These are phyloP conservation scores for Stipa capillata DNA, from an alignment of 176 grass and related monocot genomes.

Conservation along the genomic window DNA sequence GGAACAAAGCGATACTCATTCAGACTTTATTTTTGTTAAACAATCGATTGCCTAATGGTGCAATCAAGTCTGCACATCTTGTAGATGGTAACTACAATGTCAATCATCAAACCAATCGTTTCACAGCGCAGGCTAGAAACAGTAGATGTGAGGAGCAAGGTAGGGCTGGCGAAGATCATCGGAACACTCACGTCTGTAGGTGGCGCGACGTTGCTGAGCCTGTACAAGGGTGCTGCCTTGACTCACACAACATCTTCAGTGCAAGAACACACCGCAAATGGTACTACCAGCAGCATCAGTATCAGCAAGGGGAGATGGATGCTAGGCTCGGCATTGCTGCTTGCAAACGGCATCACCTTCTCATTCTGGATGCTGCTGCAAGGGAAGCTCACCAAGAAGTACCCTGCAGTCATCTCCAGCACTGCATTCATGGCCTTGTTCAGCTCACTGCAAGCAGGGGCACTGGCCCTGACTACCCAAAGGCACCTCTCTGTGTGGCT, in stretches of 20 bases:
- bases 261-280: not conserved
- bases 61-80: not conserved
- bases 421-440: slow-evolving; percentile 56
- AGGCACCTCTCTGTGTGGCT: slow-evolving; percentile 43
- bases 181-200: slow-evolving; percentile 38
- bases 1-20: not conserved
- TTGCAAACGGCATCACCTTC: slow-evolving; percentile 34
- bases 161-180: slow-evolving; percentile 37
- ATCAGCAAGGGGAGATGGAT: slow-evolving; percentile 33
- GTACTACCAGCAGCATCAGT: not conserved
- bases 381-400: slow-evolving; percentile 50
- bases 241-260: not conserved
- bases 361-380: slow-evolving; percentile 57
- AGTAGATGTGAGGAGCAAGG: slow-evolving; percentile 39
- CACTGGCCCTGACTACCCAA: slow-evolving; percentile 31
- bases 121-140: slow-evolving; percentile 20
- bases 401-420: slow-evolving; percentile 52
- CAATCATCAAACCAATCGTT: not conserved
- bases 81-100: not conserved
- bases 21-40: not conserved
- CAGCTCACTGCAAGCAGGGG: slow-evolving; percentile 49
- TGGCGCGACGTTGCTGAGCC: slow-evolving; percentile 31
- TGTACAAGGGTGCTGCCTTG: slow-evolving; percentile 49
- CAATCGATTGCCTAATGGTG: not conserved
- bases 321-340: slow-evolving; percentile 36